These are phyloP conservation scores for Oidiodendron maius DNA, from an alignment of 495 filamentous ascomycete species.

Conservation along the genomic window DNA sequence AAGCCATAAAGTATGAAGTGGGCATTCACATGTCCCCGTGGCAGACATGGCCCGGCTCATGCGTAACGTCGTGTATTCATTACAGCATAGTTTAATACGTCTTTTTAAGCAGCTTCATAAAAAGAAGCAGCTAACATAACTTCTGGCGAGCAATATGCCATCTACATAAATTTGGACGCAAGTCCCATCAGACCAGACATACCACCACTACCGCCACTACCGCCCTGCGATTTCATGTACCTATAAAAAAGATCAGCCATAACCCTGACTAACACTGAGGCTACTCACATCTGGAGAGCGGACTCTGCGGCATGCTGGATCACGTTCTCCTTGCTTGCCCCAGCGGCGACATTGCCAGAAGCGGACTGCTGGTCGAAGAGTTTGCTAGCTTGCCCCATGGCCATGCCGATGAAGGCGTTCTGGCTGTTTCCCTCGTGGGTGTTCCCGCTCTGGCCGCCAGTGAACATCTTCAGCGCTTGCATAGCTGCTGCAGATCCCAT, in stretches of 20 bases:
- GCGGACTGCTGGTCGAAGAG: slow-evolving; percentile 44
- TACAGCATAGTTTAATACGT: too few species aligned
- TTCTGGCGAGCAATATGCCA: not conserved
- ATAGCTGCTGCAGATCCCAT: slow-evolving; percentile 60
- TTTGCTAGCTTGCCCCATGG: slow-evolving; percentile 48
- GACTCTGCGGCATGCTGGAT: slow-evolving; percentile 48
- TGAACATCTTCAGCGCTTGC: slow-evolving; percentile 63
- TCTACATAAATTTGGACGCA: slow-evolving; percentile 35
- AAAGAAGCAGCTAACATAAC: too few species aligned
- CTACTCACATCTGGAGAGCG: slow-evolving; percentile 40
- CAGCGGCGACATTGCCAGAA: slow-evolving; percentile 36
- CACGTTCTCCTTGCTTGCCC: slow-evolving; percentile 43
- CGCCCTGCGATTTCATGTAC: slow-evolving; percentile 42
- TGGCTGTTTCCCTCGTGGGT: slow-evolving; percentile 20
- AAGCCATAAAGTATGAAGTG: too few species aligned
- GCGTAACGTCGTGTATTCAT: too few species aligned
- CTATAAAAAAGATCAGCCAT: not conserved
- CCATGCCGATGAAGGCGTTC: slow-evolving; percentile 43
- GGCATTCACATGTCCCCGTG: too few species aligned
- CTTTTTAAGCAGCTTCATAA: too few species aligned
- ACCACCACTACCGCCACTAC: slow-evolving; percentile 11
- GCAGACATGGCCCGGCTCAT: too few species aligned
- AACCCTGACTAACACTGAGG: not conserved
- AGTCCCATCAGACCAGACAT: slow-evolving; percentile 28
- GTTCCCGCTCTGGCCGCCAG: slow-evolving; percentile 30